Evolutionary conservation across 2,329 filamentous ascomycete species (phyloP).

Genomic region (Dactylella cylindrospora): DNA sequence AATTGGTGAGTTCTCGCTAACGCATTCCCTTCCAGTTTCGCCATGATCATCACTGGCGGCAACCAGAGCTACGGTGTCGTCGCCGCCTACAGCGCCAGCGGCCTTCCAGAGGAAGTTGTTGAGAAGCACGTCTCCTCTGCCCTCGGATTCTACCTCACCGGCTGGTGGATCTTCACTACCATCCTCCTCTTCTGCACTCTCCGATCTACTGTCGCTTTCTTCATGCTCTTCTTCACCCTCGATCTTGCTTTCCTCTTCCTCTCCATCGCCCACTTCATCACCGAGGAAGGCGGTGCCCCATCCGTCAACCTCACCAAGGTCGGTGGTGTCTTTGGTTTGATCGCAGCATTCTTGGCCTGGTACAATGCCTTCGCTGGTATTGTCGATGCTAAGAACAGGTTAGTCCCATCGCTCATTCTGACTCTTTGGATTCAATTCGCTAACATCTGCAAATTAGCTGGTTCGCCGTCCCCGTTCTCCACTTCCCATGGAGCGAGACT

Average conservation of each 20-base stretch:
- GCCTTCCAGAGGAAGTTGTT: conserved; percentile 44
- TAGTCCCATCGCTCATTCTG: conserved; percentile 16
- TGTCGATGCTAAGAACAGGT: conserved; percentile 62
- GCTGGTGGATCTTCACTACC: conserved; percentile 85
- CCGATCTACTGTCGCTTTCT: conserved; percentile 75
- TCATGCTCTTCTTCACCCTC: conserved; percentile 73
- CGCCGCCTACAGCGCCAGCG: conserved; percentile 56
- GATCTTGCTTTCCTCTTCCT: conserved; percentile 75
- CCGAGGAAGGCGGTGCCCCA: conserved; percentile 53
- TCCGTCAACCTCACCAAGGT: conserved; percentile 63
- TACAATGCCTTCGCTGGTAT: conserved; percentile 84
- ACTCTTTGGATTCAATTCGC: neutral
- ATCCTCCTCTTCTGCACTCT: conserved; percentile 73
- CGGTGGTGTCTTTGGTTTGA: conserved; percentile 76
- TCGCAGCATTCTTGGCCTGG: conserved; percentile 81
- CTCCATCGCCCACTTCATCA: conserved; percentile 64
- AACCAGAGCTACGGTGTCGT: conserved; percentile 63
- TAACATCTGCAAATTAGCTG: conserved; percentile 22
- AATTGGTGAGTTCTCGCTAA: neutral
- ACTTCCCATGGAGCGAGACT: conserved; percentile 52
- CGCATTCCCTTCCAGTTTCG: conserved; percentile 56
- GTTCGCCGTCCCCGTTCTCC: conserved; percentile 47
- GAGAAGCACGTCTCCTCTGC: conserved; percentile 60
- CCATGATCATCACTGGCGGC: conserved; percentile 67
- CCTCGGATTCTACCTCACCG: conserved; percentile 72